These are phyloP conservation scores for Macrocybe gigantea DNA, from an alignment of 768 basidiomycete species.

Conservation along the genomic window DNA sequence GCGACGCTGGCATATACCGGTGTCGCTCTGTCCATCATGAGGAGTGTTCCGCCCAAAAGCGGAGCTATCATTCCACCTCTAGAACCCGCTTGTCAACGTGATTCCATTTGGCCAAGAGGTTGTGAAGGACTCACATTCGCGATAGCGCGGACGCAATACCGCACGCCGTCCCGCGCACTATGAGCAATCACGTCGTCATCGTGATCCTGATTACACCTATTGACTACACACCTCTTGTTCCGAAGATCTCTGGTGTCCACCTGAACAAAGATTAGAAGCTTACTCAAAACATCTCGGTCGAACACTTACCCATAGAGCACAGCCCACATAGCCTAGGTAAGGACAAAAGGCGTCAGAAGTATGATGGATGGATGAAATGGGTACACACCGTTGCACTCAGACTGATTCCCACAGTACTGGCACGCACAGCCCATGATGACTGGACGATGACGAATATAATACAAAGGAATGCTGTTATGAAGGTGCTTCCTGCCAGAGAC, in stretches of 20 bases:
- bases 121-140: slow-evolving; percentile 52
- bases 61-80: slow-evolving; percentile 91
- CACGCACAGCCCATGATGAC: slow-evolving; percentile 51
- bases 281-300: neutral
- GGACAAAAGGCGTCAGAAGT: neutral
- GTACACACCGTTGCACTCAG: slow-evolving; percentile 61
- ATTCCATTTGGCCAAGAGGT: neutral
- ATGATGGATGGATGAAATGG: neutral
- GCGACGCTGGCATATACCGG: slow-evolving; percentile 74
- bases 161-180: slow-evolving; percentile 83
- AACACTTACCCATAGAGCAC: slow-evolving; percentile 62
- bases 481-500: slow-evolving; percentile 72
- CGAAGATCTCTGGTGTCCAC: slow-evolving; percentile 87
- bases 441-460: slow-evolving; percentile 58
- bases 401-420: slow-evolving; percentile 72
- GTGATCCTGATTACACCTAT: neutral
- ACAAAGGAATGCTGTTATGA: slow-evolving; percentile 73
- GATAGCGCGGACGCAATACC: slow-evolving; percentile 85
- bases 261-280: slow-evolving; percentile 14
- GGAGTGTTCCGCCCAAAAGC: slow-evolving; percentile 65
- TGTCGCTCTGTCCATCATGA: slow-evolving; percentile 60
- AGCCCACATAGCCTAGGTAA: slow-evolving; percentile 71
- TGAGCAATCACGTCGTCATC: slow-evolving; percentile 1
- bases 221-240: slow-evolving; percentile 55
- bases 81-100: slow-evolving; percentile 9